Evolutionary conservation across 2,329 filamentous ascomycete genomes (phyloP), one percentile per base, ranked within the genome.

Genomic region (Nemania sp.): DNA sequence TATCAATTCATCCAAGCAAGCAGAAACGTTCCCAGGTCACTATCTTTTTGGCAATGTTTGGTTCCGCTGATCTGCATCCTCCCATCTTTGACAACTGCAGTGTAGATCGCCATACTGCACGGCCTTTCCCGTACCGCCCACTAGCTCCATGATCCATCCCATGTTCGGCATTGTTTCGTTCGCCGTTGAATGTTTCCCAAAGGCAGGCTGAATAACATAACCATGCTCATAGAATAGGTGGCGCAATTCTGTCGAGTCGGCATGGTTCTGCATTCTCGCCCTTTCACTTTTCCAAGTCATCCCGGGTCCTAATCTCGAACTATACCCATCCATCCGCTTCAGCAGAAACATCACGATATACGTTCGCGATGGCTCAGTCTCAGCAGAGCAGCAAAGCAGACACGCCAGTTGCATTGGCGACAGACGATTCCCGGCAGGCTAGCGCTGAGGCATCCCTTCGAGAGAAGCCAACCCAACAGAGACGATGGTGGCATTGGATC

Each of bases 401-500:
- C 20, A n/a, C 9, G 21, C 25, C 37, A 12, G 40, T 5, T 7
- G 20, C 20, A 17, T 18, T 7, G 25, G 35, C 10, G 25, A 48
- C 40, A 17, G 43, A 55, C 13, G 18, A 35, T n/a, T 9, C 43
- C 2, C 43, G 25, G 15, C 43, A 55, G 17, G 21, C 48, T 5
- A 48, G 21, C 21, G 35, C 35, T 18, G 45, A 25, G 13, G 21
- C 34, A 6, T 53, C 55, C 15, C 13, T 53, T 2, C 40, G 42
- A 32, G 55, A 58, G 42, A 58, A 48, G n/a, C 6, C 48, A 13
- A 32, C 11, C 3, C 20, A 40, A 12, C 21, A 53, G n/a, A 29
- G 34, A 11, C 32, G 21, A 48, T 58, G 55, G 55, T 53, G 48
- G 55, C 46, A 25, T 1, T 46, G 54, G 2, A 34, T 57, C 12